These are phyloP conservation scores for Vaccinium darrowii DNA, from an alignment of 148 eudicot species.

Conservation along the genomic window DNA sequence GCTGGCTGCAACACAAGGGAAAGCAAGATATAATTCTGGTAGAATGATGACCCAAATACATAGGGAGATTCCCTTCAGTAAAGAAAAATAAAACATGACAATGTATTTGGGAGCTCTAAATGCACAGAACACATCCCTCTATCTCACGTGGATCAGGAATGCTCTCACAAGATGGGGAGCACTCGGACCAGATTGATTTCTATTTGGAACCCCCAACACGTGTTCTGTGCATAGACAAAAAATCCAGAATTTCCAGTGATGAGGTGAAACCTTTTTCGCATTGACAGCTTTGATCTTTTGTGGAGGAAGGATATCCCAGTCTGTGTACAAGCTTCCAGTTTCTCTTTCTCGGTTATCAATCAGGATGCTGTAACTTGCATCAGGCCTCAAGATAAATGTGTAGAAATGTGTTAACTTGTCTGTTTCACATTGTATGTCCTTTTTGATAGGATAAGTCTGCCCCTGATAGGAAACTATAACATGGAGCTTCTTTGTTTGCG, in stretches of 20 bases:
- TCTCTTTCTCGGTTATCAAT: constrained; percentile 83
- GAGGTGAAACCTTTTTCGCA: constrained; percentile 65
- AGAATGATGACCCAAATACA: neutral
- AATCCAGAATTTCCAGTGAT: neutral
- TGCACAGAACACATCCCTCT: neutral
- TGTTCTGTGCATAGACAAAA: neutral
- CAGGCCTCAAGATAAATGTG: constrained; percentile 83
- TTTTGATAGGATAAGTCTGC: constrained; percentile 82
- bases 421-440: constrained; percentile 92
- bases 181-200: neutral
- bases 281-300: constrained; percentile 69
- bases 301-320: constrained; percentile 96
- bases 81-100: neutral
- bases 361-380: constrained; percentile 75
- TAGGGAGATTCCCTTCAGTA: neutral
- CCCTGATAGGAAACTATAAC: constrained; percentile 86
- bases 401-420: constrained; percentile 97
- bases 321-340: constrained; percentile 80
- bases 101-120: too few relatives aligned
- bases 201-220: neutral
- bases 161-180: neutral
- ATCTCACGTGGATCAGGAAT: neutral
- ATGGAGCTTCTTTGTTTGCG: constrained; percentile 86
- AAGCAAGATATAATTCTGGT: neutral
- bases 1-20: constrained; percentile 60